Evolutionary conservation across 345 rosid species (phyloP).

Genomic region (Kernera saxatilis): DNA sequence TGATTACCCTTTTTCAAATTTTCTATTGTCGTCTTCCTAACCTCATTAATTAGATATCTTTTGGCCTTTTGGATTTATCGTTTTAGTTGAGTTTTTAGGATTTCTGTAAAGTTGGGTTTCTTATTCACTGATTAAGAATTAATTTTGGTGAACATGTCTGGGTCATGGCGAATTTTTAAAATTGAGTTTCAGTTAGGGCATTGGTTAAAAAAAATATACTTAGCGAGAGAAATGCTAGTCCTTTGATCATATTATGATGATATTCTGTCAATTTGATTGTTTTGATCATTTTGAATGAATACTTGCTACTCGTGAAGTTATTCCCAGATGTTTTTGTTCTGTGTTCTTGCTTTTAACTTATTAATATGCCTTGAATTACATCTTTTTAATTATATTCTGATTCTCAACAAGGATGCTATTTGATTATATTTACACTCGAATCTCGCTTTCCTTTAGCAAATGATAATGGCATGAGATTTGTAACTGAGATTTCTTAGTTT

Average conservation of each 20-base stretch:
- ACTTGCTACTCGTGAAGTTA: background rate
- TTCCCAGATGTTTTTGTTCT: background rate
- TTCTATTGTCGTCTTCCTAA: background rate
- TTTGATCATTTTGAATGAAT: background rate
- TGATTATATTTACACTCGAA: background rate
- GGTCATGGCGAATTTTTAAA: background rate
- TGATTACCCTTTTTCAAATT: background rate
- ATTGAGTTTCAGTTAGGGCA: no score
- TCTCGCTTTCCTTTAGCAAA: background rate
- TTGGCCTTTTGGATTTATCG: background rate
- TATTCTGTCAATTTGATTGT: background rate
- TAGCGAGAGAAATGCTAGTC: background rate
- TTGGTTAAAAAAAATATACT: no score
- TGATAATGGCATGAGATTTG: constrained; percentile 1
- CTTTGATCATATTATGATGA: background rate
- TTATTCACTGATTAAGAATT: background rate
- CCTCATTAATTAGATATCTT: no score
- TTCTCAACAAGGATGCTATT: background rate
- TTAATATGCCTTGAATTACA: background rate
- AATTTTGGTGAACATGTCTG: background rate
- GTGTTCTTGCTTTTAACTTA: background rate
- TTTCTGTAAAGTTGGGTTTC: background rate
- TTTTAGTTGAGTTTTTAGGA: background rate
- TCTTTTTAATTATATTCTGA: background rate
- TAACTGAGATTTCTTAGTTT: constrained; percentile 7